phyloP scores from a whole-genome alignment of 345 rosid genomes.

The Cardamine occulta region DNA sequence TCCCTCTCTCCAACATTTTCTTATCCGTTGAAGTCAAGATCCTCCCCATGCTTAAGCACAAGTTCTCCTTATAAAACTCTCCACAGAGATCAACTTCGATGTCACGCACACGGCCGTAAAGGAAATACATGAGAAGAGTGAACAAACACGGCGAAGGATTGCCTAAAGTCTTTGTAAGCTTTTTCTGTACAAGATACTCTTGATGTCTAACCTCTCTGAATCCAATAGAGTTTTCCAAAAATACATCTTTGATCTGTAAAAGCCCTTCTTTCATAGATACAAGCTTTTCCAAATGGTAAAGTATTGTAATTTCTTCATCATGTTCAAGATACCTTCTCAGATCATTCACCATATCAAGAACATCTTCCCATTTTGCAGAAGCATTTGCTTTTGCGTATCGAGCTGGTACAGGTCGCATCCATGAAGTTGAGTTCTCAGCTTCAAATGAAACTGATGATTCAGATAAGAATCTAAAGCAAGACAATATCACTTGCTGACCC shows the following conservation, averaged over 20 bases:
- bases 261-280: constrained; percentile 86
- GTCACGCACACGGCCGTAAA: constrained; percentile 66
- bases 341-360: constrained; percentile 76
- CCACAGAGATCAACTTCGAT: constrained; percentile 74
- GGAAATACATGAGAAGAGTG: constrained; percentile 70
- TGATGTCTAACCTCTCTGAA: constrained; percentile 70
- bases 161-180: constrained; percentile 66
- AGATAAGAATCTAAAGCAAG: constrained; percentile 65
- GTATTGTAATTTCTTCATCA: constrained; percentile 40
- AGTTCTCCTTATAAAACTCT: constrained; percentile 49
- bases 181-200: constrained; percentile 67
- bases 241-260: constrained; percentile 66
- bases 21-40: constrained; percentile 66
- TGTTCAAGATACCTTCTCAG: constrained; percentile 55
- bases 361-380: constrained; percentile 73
- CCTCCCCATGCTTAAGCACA: constrained; percentile 63
- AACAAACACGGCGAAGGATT: constrained; percentile 76
- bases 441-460: constrained; percentile 49
- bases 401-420: constrained; percentile 69
- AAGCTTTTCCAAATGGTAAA: constrained; percentile 63
- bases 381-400: constrained; percentile 39
- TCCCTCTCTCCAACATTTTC: constrained; percentile 59
- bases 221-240: constrained; percentile 64
- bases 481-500: constrained; percentile 65
- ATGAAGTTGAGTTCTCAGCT: constrained; percentile 54